Evolutionary conservation across 2,329 filamentous ascomycete genomes (phyloP).

Genomic region (Exophiala mesophila): DNA sequence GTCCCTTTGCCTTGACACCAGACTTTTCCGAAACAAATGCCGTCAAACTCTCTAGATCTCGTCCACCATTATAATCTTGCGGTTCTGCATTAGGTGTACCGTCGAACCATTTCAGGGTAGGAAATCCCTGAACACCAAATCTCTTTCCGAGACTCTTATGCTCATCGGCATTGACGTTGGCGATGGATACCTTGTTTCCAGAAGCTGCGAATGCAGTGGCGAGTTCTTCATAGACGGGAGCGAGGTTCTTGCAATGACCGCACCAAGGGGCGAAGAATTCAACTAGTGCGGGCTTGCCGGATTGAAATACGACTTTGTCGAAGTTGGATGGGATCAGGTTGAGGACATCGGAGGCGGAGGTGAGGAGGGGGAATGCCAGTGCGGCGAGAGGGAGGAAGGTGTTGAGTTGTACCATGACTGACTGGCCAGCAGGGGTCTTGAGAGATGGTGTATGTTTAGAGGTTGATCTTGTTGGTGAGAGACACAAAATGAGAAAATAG

Average conservation of each 20-base stretch:
- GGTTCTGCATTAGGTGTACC: constrained; percentile 78
- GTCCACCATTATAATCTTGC: constrained; percentile 76
- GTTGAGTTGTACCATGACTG: constrained; percentile 16
- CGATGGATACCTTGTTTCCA: constrained; percentile 75
- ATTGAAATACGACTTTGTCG: constrained; percentile 80
- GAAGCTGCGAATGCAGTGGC: constrained; percentile 67
- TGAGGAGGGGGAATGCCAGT: constrained; percentile 49
- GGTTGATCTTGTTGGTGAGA: no score
- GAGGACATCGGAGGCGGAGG: constrained; percentile 74
- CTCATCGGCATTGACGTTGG: constrained; percentile 91
- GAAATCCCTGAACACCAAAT: constrained; percentile 90
- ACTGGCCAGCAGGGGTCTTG: constrained; percentile 1
- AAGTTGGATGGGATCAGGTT: constrained; percentile 90
- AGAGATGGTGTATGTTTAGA: no score
- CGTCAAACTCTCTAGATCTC: constrained; percentile 79
- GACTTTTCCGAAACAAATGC: constrained; percentile 84
- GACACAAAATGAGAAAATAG: no score
- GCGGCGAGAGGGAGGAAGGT: constrained; percentile 24
- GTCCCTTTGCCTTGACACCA: constrained; percentile 70
- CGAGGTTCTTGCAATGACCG: constrained; percentile 97
- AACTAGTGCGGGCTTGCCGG: constrained; percentile 89
- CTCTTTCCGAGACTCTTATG: constrained; percentile 78
- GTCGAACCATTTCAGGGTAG: constrained; percentile 96
- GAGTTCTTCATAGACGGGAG: constrained; percentile 90
- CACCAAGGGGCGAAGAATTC: constrained; percentile 99